Evolutionary conservation across 2,329 filamentous ascomycete genomes (phyloP).

Genomic region (Penicillium brasilianum): DNA sequence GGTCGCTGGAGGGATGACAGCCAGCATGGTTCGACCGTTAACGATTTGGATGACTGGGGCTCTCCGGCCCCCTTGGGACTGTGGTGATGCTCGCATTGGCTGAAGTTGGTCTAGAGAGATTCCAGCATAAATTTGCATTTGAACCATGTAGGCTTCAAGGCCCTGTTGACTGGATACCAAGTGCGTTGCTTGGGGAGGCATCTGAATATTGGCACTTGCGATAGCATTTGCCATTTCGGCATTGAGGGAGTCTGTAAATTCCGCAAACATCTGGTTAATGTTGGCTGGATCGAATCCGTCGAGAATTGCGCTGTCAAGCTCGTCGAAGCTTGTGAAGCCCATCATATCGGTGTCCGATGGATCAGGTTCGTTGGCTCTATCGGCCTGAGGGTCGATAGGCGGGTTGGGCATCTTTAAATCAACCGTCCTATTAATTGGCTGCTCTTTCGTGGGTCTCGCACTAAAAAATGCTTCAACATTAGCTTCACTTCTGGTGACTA

Average conservation of each 20-base stretch:
- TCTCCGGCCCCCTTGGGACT: too few relatives aligned
- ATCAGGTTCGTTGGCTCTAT: background rate
- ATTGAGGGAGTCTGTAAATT: background rate
- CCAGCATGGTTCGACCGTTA: background rate
- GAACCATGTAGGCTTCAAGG: constrained; percentile 36
- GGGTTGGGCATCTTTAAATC: background rate
- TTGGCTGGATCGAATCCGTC: background rate
- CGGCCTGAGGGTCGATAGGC: background rate
- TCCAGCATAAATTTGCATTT: constrained; percentile 37
- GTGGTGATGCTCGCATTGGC: constrained; percentile 16
- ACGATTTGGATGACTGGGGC: constrained; percentile 33
- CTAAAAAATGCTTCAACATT: background rate
- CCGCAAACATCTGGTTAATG: background rate
- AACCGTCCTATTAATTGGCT: background rate
- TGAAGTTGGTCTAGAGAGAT: constrained; percentile 32
- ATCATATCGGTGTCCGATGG: background rate
- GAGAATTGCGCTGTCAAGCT: too few relatives aligned
- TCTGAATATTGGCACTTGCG: background rate
- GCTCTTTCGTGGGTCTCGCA: background rate
- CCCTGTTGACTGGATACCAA: too few relatives aligned
- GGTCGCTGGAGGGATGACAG: background rate
- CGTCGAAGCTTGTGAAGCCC: background rate
- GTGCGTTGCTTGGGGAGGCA: background rate
- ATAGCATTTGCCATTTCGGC: too few relatives aligned
- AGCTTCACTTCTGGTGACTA: background rate